phyloP scores from a whole-genome alignment of 1,284 basidiomycete species.

The Ustilago shanxiensis region DNA sequence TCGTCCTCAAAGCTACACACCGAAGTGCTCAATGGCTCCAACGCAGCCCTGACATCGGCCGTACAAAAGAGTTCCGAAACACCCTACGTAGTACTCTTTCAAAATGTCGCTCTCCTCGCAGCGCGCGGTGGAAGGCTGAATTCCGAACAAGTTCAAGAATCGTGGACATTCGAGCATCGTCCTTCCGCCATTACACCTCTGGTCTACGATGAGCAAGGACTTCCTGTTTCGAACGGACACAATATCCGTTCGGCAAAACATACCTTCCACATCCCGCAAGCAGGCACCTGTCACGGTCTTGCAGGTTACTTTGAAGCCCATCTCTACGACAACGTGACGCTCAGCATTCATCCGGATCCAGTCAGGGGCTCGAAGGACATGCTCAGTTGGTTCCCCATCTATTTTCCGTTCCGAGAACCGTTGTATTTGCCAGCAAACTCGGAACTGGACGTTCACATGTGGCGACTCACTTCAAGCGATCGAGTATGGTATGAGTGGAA shows the following conservation, averaged over 20 bases:
- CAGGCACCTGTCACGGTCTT: constrained; percentile 94
- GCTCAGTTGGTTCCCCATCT: constrained; percentile 99
- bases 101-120: constrained; percentile 75
- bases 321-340: constrained; percentile 85
- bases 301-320: constrained; percentile 98
- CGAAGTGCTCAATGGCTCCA: constrained; percentile 42
- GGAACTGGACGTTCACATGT: constrained; percentile 92
- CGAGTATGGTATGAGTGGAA: constrained; percentile 99
- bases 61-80: constrained; percentile 80
- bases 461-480: constrained; percentile 83
- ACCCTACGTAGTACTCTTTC: constrained; percentile 98
- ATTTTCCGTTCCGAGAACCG: constrained; percentile 88
- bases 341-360: constrained; percentile 91
- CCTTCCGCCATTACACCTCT: constrained; percentile 51
- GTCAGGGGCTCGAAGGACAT: constrained; percentile 86
- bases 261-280: constrained; percentile 92
- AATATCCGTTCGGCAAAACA: constrained; percentile 70
- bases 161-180: constrained; percentile 94
- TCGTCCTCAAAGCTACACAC: constrained; percentile 86
- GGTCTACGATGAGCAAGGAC: constrained; percentile 57
- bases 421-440: constrained; percentile 91
- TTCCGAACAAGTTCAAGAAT: constrained; percentile 88
- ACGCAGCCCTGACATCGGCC: constrained; percentile 27
- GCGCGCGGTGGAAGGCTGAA: constrained; percentile 74
- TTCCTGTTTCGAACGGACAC: constrained; percentile 71